Evolutionary conservation across 176 grass and related monocot species (phyloP), one percentile per base, ranked within the genome.

Genomic region (Puya raimondii): DNA sequence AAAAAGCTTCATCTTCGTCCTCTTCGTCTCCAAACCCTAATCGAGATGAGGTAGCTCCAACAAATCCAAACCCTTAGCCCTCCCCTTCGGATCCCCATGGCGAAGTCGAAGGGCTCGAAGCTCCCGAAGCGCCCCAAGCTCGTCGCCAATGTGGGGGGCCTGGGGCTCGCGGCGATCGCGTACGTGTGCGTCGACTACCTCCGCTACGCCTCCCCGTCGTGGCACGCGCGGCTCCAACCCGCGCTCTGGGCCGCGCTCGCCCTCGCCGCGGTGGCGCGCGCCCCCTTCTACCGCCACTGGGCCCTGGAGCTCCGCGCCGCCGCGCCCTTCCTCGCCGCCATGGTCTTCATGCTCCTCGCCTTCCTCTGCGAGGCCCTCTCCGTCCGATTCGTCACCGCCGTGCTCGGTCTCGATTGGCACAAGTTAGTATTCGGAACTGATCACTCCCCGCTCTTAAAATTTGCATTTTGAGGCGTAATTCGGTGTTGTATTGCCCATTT

Each of bases 121-220:
- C 18, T 23, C 23, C 33, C 33, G 33, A 42, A 42, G 33, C 5
- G 4, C 33, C 33, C 53, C 54, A 53, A 64, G 15, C 10, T 12
- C 11, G 17, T 75, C 64, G 47, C 42, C 58, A 65, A 68, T 18
- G 64, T 2, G 4, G 59, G 64, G 29, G 77, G 89, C 12, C 68
- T 81, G 50, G 87, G 94, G 68, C 47, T 87, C 70, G 84, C 82
- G 47, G 84, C 89, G 50, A 80, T 68, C 68, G 79, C 84, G 17
- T 97, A 97, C 80, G 84, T 97, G 15, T 83, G 77, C 57, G 70
- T 90, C 14, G 94, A 97, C 64, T 97, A 93, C 74, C 80, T 97
- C 68, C 86, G 90, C 70, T 61, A 97, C 64, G 74, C 85, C 17
- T 76, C 63, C 17, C 94, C 94, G 52, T 49, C 81, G 18, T 97